Conservation (phyloP, 1,284 basidiomycete genomes). For the Tilletia indica region DNA sequence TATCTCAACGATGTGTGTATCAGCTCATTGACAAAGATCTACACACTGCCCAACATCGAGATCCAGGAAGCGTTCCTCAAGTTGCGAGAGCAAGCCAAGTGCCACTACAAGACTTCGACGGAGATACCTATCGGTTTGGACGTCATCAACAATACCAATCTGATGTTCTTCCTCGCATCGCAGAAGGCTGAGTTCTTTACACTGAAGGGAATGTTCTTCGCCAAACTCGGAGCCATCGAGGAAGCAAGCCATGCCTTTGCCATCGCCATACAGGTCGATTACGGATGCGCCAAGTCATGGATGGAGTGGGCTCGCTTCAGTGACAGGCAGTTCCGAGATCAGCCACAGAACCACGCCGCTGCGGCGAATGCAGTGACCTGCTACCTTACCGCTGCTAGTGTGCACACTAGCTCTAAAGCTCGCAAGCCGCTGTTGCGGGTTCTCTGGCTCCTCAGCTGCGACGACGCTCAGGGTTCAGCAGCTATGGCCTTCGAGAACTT, state of each 20-base stretch:
- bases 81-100: conserved; percentile 97
- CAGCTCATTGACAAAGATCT: conserved; percentile 91
- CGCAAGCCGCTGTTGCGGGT: conserved; percentile 87
- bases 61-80: conserved; percentile 99
- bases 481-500: conserved; percentile 91
- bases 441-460: conserved; percentile 92
- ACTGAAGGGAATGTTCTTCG: conserved; percentile 99
- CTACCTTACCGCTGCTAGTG: conserved; percentile 93
- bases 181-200: conserved; percentile 99
- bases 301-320: conserved; percentile 96
- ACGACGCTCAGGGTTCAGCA: conserved; percentile 74
- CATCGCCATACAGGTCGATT: conserved; percentile 79
- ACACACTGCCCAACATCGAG: conserved; percentile 98
- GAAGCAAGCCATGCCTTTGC: conserved; percentile 86
- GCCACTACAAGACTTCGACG: conserved; percentile 92
- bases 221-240: conserved; percentile 78
- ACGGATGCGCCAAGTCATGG: conserved; percentile 94
- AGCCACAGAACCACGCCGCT: conserved; percentile 41
- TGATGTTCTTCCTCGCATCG: conserved; percentile 91
- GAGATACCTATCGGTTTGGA: conserved; percentile 92
- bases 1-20: conserved; percentile 95
- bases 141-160: conserved; percentile 98
- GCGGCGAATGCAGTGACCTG: conserved; percentile 93
- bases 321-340: conserved; percentile 81
- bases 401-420: conserved; percentile 92